Evolutionary conservation across 2,329 filamentous ascomycete genomes (phyloP).

Genomic region (Tolypocladium ovalisporum): DNA sequence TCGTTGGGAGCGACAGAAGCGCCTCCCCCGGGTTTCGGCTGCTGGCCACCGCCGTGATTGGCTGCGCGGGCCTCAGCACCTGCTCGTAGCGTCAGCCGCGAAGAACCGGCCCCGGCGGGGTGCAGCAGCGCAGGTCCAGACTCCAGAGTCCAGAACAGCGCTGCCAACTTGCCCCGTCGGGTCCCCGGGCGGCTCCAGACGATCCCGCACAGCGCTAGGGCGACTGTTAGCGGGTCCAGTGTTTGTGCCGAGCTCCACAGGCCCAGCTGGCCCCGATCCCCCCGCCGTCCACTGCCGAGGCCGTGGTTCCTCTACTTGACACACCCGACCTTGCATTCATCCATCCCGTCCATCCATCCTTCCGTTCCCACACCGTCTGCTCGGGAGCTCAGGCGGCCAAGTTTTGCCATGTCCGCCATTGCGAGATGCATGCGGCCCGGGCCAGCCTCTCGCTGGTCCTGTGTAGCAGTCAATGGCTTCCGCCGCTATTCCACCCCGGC

Average conservation of each 20-base stretch:
- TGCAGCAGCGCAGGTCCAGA: too few relatives aligned
- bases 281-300: background rate
- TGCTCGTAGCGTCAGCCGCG: background rate
- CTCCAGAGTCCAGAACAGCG: background rate
- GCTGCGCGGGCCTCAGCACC: background rate
- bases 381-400: background rate
- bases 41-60: background rate
- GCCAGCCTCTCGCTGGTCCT: background rate
- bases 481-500: constrained; percentile 8
- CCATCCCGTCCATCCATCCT: background rate
- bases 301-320: background rate
- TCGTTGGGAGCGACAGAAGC: background rate
- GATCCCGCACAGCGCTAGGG: background rate
- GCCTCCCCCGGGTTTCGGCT: background rate
- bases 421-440: constrained; percentile 3
- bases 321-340: background rate
- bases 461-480: background rate
- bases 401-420: constrained; percentile 6
- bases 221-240: background rate
- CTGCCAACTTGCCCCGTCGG: background rate
- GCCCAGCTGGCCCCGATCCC: background rate
- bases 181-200: background rate
- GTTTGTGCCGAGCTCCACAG: background rate
- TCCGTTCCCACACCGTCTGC: background rate
- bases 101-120: background rate